Evolutionary conservation across 768 basidiomycete genomes (phyloP), one percentile per base, ranked within the genome.

Genomic region (Tubosaeta sp.): DNA sequence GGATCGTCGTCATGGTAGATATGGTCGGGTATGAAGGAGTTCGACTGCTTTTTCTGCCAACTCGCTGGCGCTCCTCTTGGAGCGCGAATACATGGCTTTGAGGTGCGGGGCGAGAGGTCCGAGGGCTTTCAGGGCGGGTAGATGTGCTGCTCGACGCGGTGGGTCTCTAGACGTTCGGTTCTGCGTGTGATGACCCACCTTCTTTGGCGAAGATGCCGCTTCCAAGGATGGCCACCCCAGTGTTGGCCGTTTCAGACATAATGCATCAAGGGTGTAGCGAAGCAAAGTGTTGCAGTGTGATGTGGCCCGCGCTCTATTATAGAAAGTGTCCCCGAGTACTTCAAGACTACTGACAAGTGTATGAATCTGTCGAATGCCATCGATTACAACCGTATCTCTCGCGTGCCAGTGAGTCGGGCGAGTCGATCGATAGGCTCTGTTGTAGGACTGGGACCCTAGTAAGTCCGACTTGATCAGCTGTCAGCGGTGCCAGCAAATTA

Each of bases 61-160:
- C 32, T 78, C 77, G 12, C 70, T 65, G 1, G 84, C 78, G 51
- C 80, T 83, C 64, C 76, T 78, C 58, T 78, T 69, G 1, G 89
- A 88, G 54, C 91, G 80, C 11, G 91, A 94, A 74, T 92, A 94
- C 50, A 94, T 75, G 1, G 90, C 91, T 58, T 75, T 82, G 48
- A 85, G 71, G 47, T 70, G 65, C 46, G 74, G 75, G 32, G 76
- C 74, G 22, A 73, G 65, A 54, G 65, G 60, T 10, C 77, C 78
- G 46, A 88, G 74, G 2, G 70, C 66, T 22, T 76, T 76, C 46
- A 93, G 75, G 16, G 86, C 83, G 34, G 91, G 91, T n/a, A 93
- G 74, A 68, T 95, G 87, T 26, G 89, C 88, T 83, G 70, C 58
- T 57, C 56, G 53, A 62, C 44, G 43, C 56, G 51, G 57, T 63